These are phyloP conservation scores for Ustanciosporium gigantosporum DNA, from an alignment of 1,284 basidiomycete species.

Conservation along the genomic window DNA sequence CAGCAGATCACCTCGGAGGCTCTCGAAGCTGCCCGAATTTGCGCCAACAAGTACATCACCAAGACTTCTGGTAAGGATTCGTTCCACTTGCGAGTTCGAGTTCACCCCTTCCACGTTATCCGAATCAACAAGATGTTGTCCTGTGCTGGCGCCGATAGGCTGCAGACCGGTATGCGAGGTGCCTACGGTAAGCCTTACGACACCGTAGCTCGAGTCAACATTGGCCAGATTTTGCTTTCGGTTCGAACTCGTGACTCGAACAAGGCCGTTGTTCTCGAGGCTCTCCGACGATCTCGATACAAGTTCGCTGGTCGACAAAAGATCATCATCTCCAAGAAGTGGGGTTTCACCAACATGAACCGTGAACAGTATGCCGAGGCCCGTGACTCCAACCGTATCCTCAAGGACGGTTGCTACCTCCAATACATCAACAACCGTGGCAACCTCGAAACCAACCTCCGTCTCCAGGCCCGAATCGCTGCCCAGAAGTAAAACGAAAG, in stretches of 20 bases:
- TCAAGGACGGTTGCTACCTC: constrained; percentile 59
- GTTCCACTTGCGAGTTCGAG: constrained; percentile 96
- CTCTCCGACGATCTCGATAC: constrained; percentile 83
- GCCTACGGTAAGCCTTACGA: constrained; percentile 99
- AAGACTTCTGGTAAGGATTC: constrained; percentile 98
- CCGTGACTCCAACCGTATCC: constrained; percentile 71
- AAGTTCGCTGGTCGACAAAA: constrained; percentile 99
- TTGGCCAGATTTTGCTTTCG: constrained; percentile 94
- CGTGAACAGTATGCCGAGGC: constrained; percentile 85
- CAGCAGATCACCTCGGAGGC: constrained; percentile 96
- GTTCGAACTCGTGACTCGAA: constrained; percentile 90
- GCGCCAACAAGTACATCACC: constrained; percentile 99
- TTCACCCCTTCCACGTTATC: constrained; percentile 97
- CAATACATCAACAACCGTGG: constrained; percentile 61
- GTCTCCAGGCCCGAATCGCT: constrained; percentile 57
- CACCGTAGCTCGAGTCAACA: constrained; percentile 90
- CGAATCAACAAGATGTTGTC: constrained; percentile 99
- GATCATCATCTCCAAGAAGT: constrained; percentile 77
- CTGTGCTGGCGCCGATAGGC: constrained; percentile 95
- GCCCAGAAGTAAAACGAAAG: constrained; percentile 59
- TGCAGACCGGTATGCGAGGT: constrained; percentile 98
- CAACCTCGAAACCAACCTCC: constrained; percentile 56
- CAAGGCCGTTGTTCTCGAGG: constrained; percentile 88
- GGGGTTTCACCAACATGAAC: constrained; percentile 91
- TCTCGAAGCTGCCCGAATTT: constrained; percentile 97